These are phyloP conservation scores for Lactarius tabidus DNA, from an alignment of 768 basidiomycete genomes.

Conservation along the genomic window DNA sequence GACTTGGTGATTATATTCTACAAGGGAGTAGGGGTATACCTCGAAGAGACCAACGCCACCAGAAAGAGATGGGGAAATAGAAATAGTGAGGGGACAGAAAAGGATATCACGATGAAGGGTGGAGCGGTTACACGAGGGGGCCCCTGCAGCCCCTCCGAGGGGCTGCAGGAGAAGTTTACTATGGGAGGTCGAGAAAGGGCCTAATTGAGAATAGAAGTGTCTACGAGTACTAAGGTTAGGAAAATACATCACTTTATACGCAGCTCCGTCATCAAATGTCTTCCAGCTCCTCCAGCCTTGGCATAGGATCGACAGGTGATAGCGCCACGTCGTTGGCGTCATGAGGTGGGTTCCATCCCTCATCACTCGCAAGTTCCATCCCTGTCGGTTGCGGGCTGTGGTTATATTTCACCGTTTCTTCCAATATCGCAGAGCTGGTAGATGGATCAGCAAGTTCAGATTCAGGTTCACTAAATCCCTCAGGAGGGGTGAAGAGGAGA, in stretches of 20 bases:
- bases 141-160: too few species aligned
- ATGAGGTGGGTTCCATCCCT: too few species aligned
- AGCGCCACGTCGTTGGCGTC: neutral
- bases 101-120: too few species aligned
- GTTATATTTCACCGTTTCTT: neutral
- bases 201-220: neutral
- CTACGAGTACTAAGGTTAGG: neutral
- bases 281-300: neutral
- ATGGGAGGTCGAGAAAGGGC: neutral
- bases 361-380: neutral
- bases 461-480: neutral
- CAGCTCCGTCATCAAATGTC: neutral
- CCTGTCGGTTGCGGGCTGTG: neutral
- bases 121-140: too few species aligned
- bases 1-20: neutral
- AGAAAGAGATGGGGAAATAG: too few species aligned
- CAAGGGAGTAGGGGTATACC: neutral
- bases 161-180: neutral
- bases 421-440: neutral
- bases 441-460: neutral
- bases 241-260: neutral
- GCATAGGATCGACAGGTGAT: neutral
- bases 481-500: slow-evolving; percentile 30
- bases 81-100: neutral
- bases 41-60: too few species aligned